Conservation (phyloP, 352 stramenopile species). For the Phytopythium delawarense region DNA sequence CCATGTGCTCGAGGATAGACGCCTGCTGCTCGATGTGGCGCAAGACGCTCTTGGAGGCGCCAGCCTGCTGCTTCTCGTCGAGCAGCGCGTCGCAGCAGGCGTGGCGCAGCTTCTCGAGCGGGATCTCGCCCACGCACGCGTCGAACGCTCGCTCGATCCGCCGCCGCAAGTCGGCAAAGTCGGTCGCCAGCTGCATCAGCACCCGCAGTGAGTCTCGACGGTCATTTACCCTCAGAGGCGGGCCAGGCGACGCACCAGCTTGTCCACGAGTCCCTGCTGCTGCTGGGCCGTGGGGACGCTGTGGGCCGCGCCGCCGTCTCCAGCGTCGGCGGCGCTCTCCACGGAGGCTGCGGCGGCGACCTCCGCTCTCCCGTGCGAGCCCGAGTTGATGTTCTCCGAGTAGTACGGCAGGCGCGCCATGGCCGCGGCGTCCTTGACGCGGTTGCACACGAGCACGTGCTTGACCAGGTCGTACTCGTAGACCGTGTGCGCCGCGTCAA, state of each 20-base stretch:
- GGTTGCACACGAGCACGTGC: constrained; percentile 79
- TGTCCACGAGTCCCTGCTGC: constrained; percentile 68
- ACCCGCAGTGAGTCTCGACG: not conserved
- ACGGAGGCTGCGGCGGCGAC: not conserved
- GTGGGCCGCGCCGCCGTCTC: constrained; percentile 22
- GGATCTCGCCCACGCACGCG: constrained; percentile 48
- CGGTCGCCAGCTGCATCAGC: constrained; percentile 25
- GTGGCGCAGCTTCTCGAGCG: constrained; percentile 67
- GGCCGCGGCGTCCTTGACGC: constrained; percentile 53
- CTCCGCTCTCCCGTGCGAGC: constrained; percentile 21
- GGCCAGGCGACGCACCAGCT: constrained; percentile 25
- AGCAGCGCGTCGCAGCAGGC: constrained; percentile 56
- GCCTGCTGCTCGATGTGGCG: constrained; percentile 83
- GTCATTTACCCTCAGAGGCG: not conserved
- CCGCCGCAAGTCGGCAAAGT: constrained; percentile 47
- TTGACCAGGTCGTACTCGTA: constrained; percentile 79
- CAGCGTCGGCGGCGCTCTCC: not conserved
- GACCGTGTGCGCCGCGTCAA: constrained; percentile 67
- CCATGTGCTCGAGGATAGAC: constrained; percentile 81
- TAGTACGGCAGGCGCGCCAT: constrained; percentile 69
- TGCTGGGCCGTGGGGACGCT: constrained; percentile 30
- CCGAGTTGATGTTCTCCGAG: constrained; percentile 77
- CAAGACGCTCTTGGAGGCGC: constrained; percentile 55
- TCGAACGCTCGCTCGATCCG: constrained; percentile 54
- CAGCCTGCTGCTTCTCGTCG: constrained; percentile 49